Base-by-base conservation (phyloP, 2,329 filamentous ascomycete species). In the Nannizzia gypsea region DNA sequence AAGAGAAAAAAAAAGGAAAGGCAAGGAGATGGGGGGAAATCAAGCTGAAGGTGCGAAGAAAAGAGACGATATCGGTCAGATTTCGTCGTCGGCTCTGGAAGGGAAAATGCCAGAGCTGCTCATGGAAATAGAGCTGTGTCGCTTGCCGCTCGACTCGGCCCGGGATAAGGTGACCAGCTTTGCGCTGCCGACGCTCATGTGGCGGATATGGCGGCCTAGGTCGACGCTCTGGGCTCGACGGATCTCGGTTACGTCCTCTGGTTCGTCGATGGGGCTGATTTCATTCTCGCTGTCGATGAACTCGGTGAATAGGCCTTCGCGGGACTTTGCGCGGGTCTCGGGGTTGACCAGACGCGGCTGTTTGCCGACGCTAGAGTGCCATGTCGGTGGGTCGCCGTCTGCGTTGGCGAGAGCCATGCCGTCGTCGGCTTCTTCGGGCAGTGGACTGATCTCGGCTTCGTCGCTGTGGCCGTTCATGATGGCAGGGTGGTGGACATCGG, bases 111-210 rank as follows among this genome's bases (percentile, higher is more conserved):
- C 61, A 11, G 26, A 28, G 40, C 57, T 61, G 34, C 60, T 63
- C 2, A 52, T 57, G 13, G 62, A 60, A 22, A 42, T 61, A 22
- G 48, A 24, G 36, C 63, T 64, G 28, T 56, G 40, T 40, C 62
- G 52, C 44, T 75, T 78, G 46, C 31, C 31, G 31, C 31, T 36
- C 31, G 72, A 74, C 63, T 46, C 42, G 3, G 42, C 42, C 1
- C 42, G 42, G 17, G n/a, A 46, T 85, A 91, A 78, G 56, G 90
- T 84, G 56, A 93, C 75, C 57, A 92, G 73, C 72, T 83, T 87
- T 9, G 88, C 88, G 68, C 87, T 91, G 56, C 88, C 88, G 50
- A 87, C 86, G 67, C 87, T 91, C 67, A 90, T 84, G 64, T 86
- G 86, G 59, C 86, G 81, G 20, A 78, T 82, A 66, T 91, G 87